Evolutionary conservation across 1,139 yeast genomes (phyloP).

Genomic region (Lodderomyces parapsilosis): DNA sequence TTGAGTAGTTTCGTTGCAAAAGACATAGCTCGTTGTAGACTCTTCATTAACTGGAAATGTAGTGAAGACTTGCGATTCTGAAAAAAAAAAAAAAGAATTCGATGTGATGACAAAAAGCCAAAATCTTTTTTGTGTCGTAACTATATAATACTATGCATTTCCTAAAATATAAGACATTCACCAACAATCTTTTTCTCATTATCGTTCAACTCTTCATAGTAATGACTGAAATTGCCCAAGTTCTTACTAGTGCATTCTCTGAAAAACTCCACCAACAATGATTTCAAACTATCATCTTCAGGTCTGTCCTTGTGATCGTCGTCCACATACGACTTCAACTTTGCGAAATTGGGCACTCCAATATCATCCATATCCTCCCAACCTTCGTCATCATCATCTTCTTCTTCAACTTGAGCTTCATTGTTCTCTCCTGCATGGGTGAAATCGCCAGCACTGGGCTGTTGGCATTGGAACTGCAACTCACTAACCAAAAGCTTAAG

Average conservation of each 20-base stretch:
- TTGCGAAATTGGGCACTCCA: slow-evolving; percentile 61
- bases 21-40: slow-evolving; percentile 5
- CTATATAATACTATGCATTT: not conserved
- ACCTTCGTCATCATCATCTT: slow-evolving; percentile 50
- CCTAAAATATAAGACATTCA: slow-evolving; percentile 37
- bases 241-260: slow-evolving; percentile 58
- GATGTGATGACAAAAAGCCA: slow-evolving; percentile 1
- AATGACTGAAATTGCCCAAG: slow-evolving; percentile 51
- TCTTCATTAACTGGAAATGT: slow-evolving; percentile 5
- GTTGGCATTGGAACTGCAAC: slow-evolving; percentile 56
- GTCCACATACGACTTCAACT: slow-evolving; percentile 52
- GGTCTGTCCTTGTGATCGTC: slow-evolving; percentile 40
- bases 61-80: not conserved
- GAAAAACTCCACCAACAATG: slow-evolving; percentile 59
- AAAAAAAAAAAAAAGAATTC: not conserved
- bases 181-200: slow-evolving; percentile 58
- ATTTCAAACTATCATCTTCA: slow-evolving; percentile 42
- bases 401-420: slow-evolving; percentile 29
- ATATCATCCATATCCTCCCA: slow-evolving; percentile 83
- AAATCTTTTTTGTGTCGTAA: not conserved
- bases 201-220: slow-evolving; percentile 52
- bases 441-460: slow-evolving; percentile 42
- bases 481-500: slow-evolving; percentile 70
- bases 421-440: slow-evolving; percentile 28
- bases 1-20: slow-evolving; percentile 31